Conservation (phyloP, 2,329 filamentous ascomycete species). For the Remersonia thermophila region DNA sequence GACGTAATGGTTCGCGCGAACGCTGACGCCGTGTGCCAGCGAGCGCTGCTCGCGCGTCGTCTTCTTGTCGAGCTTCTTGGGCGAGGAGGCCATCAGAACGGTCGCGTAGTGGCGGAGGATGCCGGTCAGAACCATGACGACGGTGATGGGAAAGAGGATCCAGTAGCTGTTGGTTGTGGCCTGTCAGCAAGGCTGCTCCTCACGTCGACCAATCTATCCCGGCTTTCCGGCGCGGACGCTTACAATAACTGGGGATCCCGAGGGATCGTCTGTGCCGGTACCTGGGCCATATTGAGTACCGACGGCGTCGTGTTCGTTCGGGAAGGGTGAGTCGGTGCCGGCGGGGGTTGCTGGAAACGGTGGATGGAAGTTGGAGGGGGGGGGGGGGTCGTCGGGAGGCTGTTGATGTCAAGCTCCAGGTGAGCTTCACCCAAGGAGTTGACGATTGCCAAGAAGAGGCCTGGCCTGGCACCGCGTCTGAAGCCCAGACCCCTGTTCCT, state of each 20-base stretch:
- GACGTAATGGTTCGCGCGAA: slow-evolving; percentile 70
- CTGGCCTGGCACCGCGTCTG: too few species aligned
- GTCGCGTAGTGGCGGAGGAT: slow-evolving; percentile 93
- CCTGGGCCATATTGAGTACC: slow-evolving; percentile 57
- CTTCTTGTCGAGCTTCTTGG: slow-evolving; percentile 67
- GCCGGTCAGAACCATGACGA: slow-evolving; percentile 94
- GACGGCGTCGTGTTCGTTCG: slow-evolving; percentile 1
- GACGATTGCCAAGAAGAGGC: too few species aligned
- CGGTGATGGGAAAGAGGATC: slow-evolving; percentile 94
- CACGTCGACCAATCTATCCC: too few species aligned
- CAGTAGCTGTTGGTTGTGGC: slow-evolving; percentile 58
- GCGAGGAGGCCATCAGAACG: slow-evolving; percentile 72
- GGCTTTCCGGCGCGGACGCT: slow-evolving; percentile 26
- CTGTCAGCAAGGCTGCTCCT: slow-evolving; percentile 8
- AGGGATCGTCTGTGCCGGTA: slow-evolving; percentile 87
- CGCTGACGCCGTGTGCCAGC: slow-evolving; percentile 70
- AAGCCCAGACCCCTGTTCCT: too few species aligned
- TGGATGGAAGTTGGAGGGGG: slow-evolving; percentile 3
- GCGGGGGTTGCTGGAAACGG: too few species aligned
- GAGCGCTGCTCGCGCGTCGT: slow-evolving; percentile 77
- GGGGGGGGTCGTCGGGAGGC: too few species aligned
- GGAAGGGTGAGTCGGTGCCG: too few species aligned
- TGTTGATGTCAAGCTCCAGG: too few species aligned
- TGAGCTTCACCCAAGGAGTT: too few species aligned
- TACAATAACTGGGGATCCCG: slow-evolving; percentile 97